Evolutionary conservation across 179 eudicot species (phyloP).

Genomic region (Corrigiola litoralis): DNA sequence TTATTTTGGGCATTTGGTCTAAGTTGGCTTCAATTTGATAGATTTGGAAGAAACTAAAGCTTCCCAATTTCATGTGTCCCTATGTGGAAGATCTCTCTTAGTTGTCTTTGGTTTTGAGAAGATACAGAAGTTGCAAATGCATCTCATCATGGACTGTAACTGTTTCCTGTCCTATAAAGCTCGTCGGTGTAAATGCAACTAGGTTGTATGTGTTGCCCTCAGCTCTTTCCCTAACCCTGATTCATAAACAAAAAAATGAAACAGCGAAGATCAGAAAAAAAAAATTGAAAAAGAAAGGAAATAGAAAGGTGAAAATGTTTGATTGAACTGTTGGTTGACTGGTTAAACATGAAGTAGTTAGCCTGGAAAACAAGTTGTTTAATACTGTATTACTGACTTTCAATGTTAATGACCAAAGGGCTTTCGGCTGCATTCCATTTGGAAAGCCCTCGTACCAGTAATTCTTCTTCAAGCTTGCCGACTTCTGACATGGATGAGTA

Average conservation of each 20-base stretch:
- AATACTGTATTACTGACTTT: conserved; percentile 13
- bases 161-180: neutral
- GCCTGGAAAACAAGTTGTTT: neutral
- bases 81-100: neutral
- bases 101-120: neutral
- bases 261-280: neutral
- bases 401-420: conserved; percentile 29
- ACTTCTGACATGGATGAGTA: conserved; percentile 69
- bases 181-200: neutral
- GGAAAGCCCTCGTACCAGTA: conserved; percentile 57
- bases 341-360: neutral
- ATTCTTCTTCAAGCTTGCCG: conserved; percentile 55
- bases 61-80: neutral
- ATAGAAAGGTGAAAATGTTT: neutral
- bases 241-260: neutral
- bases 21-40: neutral
- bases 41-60: too few species aligned
- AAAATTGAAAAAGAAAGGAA: neutral
- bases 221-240: neutral
- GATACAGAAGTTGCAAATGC: neutral
- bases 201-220: neutral
- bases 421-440: conserved; percentile 45
- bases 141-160: neutral
- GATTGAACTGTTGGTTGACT: neutral
- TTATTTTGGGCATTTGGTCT: neutral